These are phyloP conservation scores for Capsicum pubescens DNA, from an alignment of 257 asterid species.

Conservation along the genomic window DNA sequence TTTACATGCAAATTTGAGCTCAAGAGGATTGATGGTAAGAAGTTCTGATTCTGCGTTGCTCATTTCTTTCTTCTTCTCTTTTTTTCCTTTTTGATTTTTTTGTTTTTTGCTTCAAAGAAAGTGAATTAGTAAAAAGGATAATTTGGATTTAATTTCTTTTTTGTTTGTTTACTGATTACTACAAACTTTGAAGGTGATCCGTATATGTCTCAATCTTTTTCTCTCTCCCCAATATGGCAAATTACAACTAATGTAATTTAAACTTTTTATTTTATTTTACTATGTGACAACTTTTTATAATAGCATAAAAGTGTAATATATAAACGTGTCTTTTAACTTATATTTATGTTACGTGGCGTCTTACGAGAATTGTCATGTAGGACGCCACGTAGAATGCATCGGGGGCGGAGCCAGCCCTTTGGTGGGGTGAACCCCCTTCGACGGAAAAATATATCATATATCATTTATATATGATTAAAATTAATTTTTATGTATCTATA, in stretches of 20 bases:
- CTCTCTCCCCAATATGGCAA: neutral
- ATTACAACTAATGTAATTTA: neutral
- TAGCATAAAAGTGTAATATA: no score
- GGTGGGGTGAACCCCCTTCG: no score
- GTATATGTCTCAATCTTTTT: slow-evolving; percentile 32
- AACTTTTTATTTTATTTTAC: no score
- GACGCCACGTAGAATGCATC: no score
- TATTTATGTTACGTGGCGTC: no score
- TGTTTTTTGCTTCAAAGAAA: neutral
- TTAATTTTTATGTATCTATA: no score
- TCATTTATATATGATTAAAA: no score
- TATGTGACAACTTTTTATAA: no score
- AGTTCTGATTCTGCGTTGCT: slow-evolving; percentile 63
- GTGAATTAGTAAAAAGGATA: neutral
- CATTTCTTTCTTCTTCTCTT: slow-evolving; percentile 41
- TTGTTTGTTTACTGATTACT: neutral
- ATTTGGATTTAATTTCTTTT: neutral
- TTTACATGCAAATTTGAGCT: slow-evolving; percentile 70
- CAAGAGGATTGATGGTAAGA: slow-evolving; percentile 62
- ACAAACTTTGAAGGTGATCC: slow-evolving; percentile 39
- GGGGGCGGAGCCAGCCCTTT: no score
- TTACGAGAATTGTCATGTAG: no score
- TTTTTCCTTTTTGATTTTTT: neutral
- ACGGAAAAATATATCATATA: no score
- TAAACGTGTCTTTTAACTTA: no score